These are phyloP conservation scores for Pseudonitzschia delicatissima DNA, from an alignment of 108 stramenopile species.

Conservation along the genomic window DNA sequence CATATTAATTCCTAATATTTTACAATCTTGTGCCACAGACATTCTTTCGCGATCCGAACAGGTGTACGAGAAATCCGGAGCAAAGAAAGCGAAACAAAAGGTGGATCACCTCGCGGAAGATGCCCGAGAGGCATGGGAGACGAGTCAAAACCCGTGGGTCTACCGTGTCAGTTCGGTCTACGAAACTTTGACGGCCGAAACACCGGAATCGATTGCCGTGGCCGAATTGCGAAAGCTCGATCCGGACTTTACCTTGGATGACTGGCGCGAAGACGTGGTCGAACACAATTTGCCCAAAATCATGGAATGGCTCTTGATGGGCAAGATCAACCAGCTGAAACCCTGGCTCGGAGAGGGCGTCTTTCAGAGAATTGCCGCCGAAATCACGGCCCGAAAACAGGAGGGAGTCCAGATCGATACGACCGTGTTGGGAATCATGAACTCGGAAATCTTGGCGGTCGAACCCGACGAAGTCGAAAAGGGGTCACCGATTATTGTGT, in stretches of 20 bases:
- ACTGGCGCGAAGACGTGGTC: slow-evolving; percentile 84
- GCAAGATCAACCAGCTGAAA: slow-evolving; percentile 80
- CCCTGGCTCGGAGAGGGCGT: slow-evolving; percentile 90
- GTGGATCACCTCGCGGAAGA: slow-evolving; percentile 80
- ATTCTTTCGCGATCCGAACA: slow-evolving; percentile 58
- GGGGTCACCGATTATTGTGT: slow-evolving; percentile 87
- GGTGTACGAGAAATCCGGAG: slow-evolving; percentile 77
- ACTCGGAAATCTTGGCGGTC: slow-evolving; percentile 87
- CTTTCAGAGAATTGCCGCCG: slow-evolving; percentile 84
- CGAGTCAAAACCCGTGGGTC: slow-evolving; percentile 98
- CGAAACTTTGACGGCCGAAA: slow-evolving; percentile 95
- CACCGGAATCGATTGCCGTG: slow-evolving; percentile 88
- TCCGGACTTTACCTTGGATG: slow-evolving; percentile 92
- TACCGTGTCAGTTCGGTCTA: slow-evolving; percentile 93
- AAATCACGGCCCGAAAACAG: slow-evolving; percentile 80
- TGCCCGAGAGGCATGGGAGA: slow-evolving; percentile 96
- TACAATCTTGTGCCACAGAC: slow-evolving; percentile 33
- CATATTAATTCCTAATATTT: no score
- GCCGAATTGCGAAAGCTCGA: slow-evolving; percentile 91
- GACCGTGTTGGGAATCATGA: slow-evolving; percentile 93
- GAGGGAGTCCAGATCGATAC: slow-evolving; percentile 93
- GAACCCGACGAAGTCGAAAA: slow-evolving; percentile 74
- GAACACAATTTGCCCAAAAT: slow-evolving; percentile 87
- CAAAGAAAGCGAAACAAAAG: slow-evolving; percentile 64
- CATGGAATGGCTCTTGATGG: slow-evolving; percentile 89